phyloP scores from a whole-genome alignment of 1,284 basidiomycete genomes.

The Pholiota adiposa region DNA sequence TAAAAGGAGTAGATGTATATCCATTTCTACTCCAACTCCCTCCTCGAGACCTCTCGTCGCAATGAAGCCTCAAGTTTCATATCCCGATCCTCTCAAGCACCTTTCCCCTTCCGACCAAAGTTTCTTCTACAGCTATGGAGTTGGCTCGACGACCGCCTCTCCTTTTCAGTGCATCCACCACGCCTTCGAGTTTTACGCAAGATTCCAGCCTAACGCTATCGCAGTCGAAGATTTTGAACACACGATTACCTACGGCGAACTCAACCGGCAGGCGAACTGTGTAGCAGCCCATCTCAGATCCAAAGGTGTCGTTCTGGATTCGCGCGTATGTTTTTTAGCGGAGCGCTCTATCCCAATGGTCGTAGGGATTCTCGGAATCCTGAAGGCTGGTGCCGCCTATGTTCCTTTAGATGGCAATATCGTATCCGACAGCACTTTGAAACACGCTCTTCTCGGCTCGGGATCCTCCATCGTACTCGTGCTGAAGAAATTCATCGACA shows the following conservation, averaged over 20 bases:
- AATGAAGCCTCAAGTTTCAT: slow-evolving; percentile 24
- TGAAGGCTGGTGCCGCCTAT: slow-evolving; percentile 62
- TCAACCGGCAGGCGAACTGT: slow-evolving; percentile 52
- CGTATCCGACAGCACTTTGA: slow-evolving; percentile 56
- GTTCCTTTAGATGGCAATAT: slow-evolving; percentile 62
- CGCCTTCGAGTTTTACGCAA: slow-evolving; percentile 55
- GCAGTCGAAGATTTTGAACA: slow-evolving; percentile 56
- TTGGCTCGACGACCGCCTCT: slow-evolving; percentile 38
- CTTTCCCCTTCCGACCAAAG: slow-evolving; percentile 45
- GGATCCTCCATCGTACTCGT: slow-evolving; percentile 47
- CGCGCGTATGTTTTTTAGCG: slow-evolving; percentile 56
- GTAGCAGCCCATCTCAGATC: slow-evolving; percentile 49
- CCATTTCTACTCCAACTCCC: slow-evolving; percentile 13
- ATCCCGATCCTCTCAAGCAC: slow-evolving; percentile 24
- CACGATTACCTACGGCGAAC: slow-evolving; percentile 52
- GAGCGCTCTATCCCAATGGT: slow-evolving; percentile 60
- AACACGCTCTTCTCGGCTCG: slow-evolving; percentile 56
- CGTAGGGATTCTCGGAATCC: slow-evolving; percentile 54
- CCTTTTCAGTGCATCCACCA: slow-evolving; percentile 58
- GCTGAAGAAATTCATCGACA: slow-evolving; percentile 48
- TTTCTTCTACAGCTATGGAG: slow-evolving; percentile 50
- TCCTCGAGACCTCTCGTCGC: slow-evolving; percentile 18
- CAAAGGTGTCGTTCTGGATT: slow-evolving; percentile 49
- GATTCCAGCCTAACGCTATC: slow-evolving; percentile 42
- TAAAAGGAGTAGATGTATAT: slow-evolving; percentile 24